Percentiles rank a stretch among this genome's conserved stretches.
Evolutionary conservation across 257 asterid species (phyloP).

Genomic region (Solanum stenotomum): DNA sequence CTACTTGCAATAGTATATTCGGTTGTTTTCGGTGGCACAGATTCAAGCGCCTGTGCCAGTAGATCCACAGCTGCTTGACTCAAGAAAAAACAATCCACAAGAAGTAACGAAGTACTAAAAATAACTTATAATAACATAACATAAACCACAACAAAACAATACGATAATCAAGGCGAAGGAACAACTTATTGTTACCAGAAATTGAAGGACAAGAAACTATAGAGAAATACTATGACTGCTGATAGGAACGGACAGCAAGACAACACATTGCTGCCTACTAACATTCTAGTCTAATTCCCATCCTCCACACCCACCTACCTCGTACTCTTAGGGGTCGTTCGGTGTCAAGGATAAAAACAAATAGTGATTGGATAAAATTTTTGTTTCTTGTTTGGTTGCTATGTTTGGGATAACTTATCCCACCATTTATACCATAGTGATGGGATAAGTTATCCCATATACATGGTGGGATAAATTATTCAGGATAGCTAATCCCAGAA

Average conservation of each 20-base stretch:
- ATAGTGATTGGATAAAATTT: too few relatives aligned
- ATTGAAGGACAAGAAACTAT: not conserved
- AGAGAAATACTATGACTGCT: not conserved
- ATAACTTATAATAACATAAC: not conserved
- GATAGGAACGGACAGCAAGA: not conserved
- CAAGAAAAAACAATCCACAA: not conserved
- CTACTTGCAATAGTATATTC: not conserved
- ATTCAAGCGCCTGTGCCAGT: not conserved
- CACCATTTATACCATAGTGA: too few relatives aligned
- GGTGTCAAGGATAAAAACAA: too few relatives aligned
- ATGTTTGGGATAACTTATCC: too few relatives aligned
- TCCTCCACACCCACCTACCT: not conserved
- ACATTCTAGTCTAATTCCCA: not conserved
- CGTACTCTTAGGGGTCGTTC: not conserved
- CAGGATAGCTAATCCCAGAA: too few relatives aligned
- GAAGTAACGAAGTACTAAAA: not conserved
- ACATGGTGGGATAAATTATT: too few relatives aligned
- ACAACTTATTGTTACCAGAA: not conserved
- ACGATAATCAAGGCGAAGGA: not conserved
- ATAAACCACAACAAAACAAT: too few relatives aligned
- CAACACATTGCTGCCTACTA: not conserved
- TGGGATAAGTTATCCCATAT: too few relatives aligned
- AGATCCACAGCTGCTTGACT: not conserved
- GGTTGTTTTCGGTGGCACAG: not conserved
- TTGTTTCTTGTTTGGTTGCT: too few relatives aligned